phyloP scores from a whole-genome alignment of 2,329 filamentous ascomycete species.

The Hypoxylon sp. region DNA sequence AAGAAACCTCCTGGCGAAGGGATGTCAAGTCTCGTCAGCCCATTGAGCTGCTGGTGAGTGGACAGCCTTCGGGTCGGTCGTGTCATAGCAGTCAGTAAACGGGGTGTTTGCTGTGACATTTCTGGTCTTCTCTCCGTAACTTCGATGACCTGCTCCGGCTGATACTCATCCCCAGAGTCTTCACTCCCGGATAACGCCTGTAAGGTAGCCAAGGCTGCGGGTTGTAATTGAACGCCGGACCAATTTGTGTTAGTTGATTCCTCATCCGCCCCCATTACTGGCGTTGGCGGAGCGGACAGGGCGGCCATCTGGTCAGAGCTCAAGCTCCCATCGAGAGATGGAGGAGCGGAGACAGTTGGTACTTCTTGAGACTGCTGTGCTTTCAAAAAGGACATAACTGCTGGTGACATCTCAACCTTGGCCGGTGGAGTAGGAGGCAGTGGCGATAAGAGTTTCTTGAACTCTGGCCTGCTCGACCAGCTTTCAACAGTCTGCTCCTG shows the following conservation, averaged over 20 bases:
- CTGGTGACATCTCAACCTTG: conserved; percentile 78
- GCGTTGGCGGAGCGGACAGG: conserved; percentile 85
- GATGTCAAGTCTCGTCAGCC: conserved; percentile 83
- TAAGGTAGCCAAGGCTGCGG: conserved; percentile 81
- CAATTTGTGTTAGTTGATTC: conserved; percentile 69
- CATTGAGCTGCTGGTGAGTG: conserved; percentile 67
- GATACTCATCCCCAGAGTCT: conserved; percentile 67
- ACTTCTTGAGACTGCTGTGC: conserved; percentile 69
- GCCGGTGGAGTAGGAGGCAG: conserved; percentile 70
- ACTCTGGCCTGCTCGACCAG: conserved; percentile 56
- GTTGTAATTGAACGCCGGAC: conserved; percentile 78
- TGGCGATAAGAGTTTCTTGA: conserved; percentile 63
- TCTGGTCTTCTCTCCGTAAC: conserved; percentile 57
- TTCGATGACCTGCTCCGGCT: conserved; percentile 64
- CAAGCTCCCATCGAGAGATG: conserved; percentile 88
- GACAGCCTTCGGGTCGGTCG: conserved; percentile 49
- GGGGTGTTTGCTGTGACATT: conserved; percentile 62
- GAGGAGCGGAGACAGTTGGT: conserved; percentile 80
- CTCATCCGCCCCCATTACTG: conserved; percentile 69
- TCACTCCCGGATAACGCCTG: conserved; percentile 73
- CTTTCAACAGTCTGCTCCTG: conserved; percentile 48
- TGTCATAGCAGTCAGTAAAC: conserved; percentile 56
- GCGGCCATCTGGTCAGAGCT: conserved; percentile 86
- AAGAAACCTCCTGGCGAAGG: conserved; percentile 94
- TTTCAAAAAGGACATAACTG: conserved; percentile 75